Evolutionary conservation across 2,329 filamentous ascomycete species (phyloP), one percentile per base, ranked within the genome.

Genomic region (Chaetomiaceae sp.): DNA sequence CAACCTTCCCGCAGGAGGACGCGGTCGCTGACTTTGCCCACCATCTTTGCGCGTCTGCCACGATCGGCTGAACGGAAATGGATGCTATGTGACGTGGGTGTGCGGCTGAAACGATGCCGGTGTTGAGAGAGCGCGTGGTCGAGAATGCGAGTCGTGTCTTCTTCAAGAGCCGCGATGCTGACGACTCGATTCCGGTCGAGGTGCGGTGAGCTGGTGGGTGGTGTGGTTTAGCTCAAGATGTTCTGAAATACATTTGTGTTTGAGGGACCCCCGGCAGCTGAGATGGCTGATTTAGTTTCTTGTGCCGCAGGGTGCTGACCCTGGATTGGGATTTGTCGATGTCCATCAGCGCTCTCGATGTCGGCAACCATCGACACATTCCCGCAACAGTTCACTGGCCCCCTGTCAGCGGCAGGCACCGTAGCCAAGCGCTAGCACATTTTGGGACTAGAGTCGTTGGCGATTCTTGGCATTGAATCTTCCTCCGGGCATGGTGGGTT

Each of bases 1-100:
- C 64, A 68, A 83, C 81, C 81, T 76, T 84, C 81, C 66, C 81
- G 69, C 27, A 82, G 75, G 70, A 84, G 81, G 64, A 83, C 80
- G 69, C 80, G 78, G 71, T 84, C 81, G 69, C 80, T 83, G 61
- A 84, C 81, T 73, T 84, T 84, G 56, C 81, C 81, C 54, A 84
- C 81, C 81, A 84, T 84, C 51, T 55, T 56, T 66, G 55, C 51
- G 39, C 7, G 3, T 25, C 31, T 36, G 43, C 29, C 19, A 17
- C 12, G 23, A 23, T 39, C 37, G 22, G 2, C 43, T 22, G 6
- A 9, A 34, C 37, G 4, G 3, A 12, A 15, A 31, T 38, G 17
- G 23, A 29, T 44, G 17, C n/a, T 36, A 4, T 36, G 5, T 15
- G 4, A 1, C 12, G 33, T 33, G n/a, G n/a, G 17, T 27, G 34